Evolutionary conservation across 2,329 filamentous ascomycete genomes (phyloP).

Genomic region (Trichophaea hybrida): DNA sequence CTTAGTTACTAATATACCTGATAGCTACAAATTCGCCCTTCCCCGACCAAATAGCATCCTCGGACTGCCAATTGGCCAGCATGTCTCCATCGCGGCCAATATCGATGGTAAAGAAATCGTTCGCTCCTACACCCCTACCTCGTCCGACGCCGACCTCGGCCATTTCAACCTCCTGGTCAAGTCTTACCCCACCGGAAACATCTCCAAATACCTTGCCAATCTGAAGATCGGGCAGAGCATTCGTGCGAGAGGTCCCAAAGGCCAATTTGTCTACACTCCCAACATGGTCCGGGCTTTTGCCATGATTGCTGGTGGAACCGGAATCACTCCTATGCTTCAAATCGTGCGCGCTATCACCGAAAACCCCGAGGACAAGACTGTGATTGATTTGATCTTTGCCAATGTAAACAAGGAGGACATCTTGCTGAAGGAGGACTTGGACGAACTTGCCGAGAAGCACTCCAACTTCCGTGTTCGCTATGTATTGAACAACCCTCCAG

Average conservation of each 20-base stretch:
- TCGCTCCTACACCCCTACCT: constrained; percentile 84
- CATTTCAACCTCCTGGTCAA: constrained; percentile 96
- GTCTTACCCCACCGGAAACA: constrained; percentile 93
- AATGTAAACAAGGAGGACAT: constrained; percentile 93
- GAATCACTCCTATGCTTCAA: constrained; percentile 97
- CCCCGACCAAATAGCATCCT: constrained; percentile 36
- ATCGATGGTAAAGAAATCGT: constrained; percentile 78
- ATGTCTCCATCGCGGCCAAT: constrained; percentile 85
- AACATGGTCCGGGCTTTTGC: constrained; percentile 95
- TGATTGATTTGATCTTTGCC: constrained; percentile 91
- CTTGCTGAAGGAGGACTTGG: constrained; percentile 80
- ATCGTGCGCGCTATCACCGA: constrained; percentile 81
- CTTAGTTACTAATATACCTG: constrained; percentile 33
- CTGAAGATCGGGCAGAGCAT: constrained; percentile 74
- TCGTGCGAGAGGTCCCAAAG: constrained; percentile 86
- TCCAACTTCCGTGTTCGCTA: constrained; percentile 69
- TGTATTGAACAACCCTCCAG: constrained; percentile 88
- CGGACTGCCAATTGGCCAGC: constrained; percentile 53
- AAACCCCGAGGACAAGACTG: constrained; percentile 67
- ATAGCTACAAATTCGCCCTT: constrained; percentile 33
- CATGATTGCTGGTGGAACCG: constrained; percentile 95
- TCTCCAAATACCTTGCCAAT: constrained; percentile 79
- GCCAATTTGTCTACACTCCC: constrained; percentile 90
- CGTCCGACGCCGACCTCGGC: constrained; percentile 65
- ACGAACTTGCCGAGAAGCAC: constrained; percentile 62